These are phyloP conservation scores for Verticillium isaacii DNA, from an alignment of 2,329 filamentous ascomycete genomes.

Conservation along the genomic window DNA sequence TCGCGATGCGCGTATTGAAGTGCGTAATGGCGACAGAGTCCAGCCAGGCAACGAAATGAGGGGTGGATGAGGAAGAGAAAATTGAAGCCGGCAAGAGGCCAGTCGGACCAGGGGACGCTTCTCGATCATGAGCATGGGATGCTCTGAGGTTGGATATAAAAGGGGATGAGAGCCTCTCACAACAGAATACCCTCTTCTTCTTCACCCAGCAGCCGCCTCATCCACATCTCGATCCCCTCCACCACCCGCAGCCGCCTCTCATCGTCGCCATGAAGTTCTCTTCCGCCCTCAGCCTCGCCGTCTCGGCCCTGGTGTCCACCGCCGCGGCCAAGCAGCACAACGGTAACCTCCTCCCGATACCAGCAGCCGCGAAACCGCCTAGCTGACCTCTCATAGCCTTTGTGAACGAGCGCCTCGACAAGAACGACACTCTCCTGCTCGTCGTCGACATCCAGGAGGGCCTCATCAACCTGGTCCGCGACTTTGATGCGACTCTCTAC, in stretches of 20 bases:
- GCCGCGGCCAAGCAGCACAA: slow-evolving; percentile 3
- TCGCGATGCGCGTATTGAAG: not conserved
- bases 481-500: slow-evolving; percentile 63
- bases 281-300: slow-evolving; percentile 4
- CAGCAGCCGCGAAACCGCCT: not conserved
- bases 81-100: not conserved
- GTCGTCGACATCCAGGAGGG: slow-evolving; percentile 33
- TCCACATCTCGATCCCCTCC: not conserved
- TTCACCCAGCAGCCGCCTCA: slow-evolving; percentile 8
- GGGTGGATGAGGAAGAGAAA: not conserved
- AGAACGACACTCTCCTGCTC: slow-evolving; percentile 26
- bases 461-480: slow-evolving; percentile 44
- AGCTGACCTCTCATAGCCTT: slow-evolving; percentile 4
- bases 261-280: slow-evolving; percentile 11
- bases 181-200: not conserved
- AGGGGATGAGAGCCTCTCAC: not conserved
- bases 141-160: not conserved
- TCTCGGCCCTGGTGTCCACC: slow-evolving; percentile 10
- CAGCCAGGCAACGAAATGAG: not conserved
- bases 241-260: not conserved
- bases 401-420: slow-evolving; percentile 29
- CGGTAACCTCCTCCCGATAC: not conserved
- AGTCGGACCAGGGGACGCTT: not conserved
- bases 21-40: not conserved
- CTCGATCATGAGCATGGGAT: not conserved